phyloP scores from a whole-genome alignment of 495 filamentous ascomycete genomes.

The Daldinia caldariorum region DNA sequence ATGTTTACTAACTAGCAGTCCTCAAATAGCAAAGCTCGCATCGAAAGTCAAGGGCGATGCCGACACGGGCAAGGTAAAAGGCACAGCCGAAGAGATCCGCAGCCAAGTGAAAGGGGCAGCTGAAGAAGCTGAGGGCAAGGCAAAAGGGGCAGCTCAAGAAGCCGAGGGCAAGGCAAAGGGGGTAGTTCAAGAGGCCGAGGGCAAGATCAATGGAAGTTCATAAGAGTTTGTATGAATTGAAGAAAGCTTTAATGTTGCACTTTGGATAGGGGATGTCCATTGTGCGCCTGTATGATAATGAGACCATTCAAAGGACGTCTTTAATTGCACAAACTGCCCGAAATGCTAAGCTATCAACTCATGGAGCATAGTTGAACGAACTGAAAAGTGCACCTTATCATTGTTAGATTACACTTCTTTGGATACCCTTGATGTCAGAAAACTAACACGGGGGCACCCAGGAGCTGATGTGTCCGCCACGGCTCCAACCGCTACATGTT shows the following conservation, averaged over 20 bases:
- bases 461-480: conserved; percentile 29
- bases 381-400: too few species aligned
- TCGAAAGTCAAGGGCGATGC: conserved; percentile 55
- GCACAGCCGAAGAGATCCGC: conserved; percentile 49
- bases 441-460: background rate
- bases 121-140: conserved; percentile 46
- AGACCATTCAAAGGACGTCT: background rate
- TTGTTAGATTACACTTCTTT: too few species aligned
- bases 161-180: conserved; percentile 47
- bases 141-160: conserved; percentile 43
- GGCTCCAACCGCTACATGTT: conserved; percentile 15
- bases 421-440: too few species aligned
- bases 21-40: conserved; percentile 53
- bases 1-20: conserved; percentile 23
- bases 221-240: conserved; percentile 17
- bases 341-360: background rate
- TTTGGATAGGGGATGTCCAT: background rate
- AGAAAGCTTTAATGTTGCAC: background rate
- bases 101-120: conserved; percentile 54
- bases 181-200: conserved; percentile 42
- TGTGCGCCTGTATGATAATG: conserved; percentile 9
- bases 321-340: background rate
- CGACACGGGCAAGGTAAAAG: conserved; percentile 51
- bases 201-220: conserved; percentile 44
- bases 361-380: too few species aligned